Evolutionary conservation across 2,329 filamentous ascomycete genomes (phyloP), one percentile per base, ranked within the genome.

Genomic region (Leptographium flavum): DNA sequence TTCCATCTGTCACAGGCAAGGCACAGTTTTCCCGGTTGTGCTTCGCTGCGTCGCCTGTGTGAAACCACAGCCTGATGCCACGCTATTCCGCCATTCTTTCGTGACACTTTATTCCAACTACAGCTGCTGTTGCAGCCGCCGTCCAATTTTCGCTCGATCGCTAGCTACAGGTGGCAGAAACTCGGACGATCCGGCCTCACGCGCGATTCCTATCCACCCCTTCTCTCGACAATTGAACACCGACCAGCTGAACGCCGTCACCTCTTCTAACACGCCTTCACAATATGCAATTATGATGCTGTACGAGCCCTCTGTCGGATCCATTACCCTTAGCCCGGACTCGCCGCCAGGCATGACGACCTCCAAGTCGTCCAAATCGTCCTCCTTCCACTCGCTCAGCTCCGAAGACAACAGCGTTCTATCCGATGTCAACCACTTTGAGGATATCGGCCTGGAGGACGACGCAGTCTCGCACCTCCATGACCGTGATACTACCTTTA

Each of bases 361-460:
- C 53, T 93, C 86, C 49, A 93, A 90, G 63, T 92, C 86, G 50
- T 94, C 86, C 52, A 93, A 92, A 63, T 87, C 87, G 25, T 93
- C 86, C 5, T 94, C 87, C 42, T 83, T 90, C 56, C 82, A 81
- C 54, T 94, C 87, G 32, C 80, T 83, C 46, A 79, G 76, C 50
- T 82, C 80, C 56, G 82, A 87, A 56, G 83, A 85, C 54, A 78
- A 81, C 56, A 76, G 72, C 53, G 72, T 79, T 42, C 67, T 84
- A 39, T 72, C 78, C 43, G 85, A 94, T 57, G 75, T 82, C 47
- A 79, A 78, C 51, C 80, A 95, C 60, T 95, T 95, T 56, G 90
- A 96, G 60, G 90, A 95, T 52, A 94, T 95, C 59, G 86, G 83
- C 13, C 76, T 96, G 27, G 79, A 87, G 54, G 80, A 87, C 50